A percentile compares a stretch with the other conserved stretches of the same genome.
phyloP scores from a whole-genome alignment of 306 rosid species.

The Trichosanthes cucumerina region DNA sequence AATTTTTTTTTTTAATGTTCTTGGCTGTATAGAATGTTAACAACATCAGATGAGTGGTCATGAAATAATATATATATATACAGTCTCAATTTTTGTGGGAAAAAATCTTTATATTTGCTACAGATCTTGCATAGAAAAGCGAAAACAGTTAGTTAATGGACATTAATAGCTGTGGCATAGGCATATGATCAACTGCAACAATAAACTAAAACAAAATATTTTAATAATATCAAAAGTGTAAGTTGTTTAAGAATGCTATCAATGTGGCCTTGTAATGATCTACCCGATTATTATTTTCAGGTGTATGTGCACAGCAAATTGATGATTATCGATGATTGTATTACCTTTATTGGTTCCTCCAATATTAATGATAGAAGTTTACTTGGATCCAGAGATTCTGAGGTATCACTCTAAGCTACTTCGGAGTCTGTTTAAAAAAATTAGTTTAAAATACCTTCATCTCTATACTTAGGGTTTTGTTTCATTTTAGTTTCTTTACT shows the following conservation, averaged over 20 bases:
- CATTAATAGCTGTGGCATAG: neutral
- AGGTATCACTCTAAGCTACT: conserved; percentile 18
- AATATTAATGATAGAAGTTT: conserved; percentile 42
- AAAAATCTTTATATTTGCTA: neutral
- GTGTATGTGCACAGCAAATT: conserved; percentile 44
- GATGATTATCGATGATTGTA: conserved; percentile 34
- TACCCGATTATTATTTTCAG: conserved; percentile 11
- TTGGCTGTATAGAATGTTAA: neutral
- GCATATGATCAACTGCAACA: neutral
- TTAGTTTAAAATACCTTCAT: no score
- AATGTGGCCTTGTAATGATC: neutral
- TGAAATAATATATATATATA: neutral
- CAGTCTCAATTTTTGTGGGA: neutral
- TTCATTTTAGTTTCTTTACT: no score
- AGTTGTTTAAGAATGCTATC: neutral
- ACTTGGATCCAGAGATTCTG: conserved; percentile 48
- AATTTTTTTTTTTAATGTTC: no score
- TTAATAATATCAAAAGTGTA: neutral
- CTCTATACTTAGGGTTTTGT: no score
- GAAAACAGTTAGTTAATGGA: neutral
- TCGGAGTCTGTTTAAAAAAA: neutral
- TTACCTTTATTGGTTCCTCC: conserved; percentile 39
- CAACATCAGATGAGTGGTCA: neutral
- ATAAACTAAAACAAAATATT: neutral
- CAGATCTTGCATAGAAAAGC: neutral